These are phyloP conservation scores for Citrus cavaleriei DNA, from an alignment of 345 rosid species.

Conservation along the genomic window DNA sequence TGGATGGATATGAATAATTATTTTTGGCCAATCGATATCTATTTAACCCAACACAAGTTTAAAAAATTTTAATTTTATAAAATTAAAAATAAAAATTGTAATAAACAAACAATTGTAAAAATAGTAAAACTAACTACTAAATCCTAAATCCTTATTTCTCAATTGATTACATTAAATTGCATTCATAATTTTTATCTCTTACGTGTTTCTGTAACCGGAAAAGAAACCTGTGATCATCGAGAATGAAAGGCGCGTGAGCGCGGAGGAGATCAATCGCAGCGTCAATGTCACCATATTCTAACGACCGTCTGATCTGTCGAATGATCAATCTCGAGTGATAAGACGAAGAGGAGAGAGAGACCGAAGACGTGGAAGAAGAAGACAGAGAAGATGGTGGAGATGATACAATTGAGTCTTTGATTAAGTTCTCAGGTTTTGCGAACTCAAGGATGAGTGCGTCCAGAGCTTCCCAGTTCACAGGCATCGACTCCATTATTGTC, in stretches of 20 bases:
- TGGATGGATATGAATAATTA: no score
- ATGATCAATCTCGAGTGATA: slow-evolving; percentile 68
- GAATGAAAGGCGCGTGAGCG: slow-evolving; percentile 64
- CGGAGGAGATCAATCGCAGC: slow-evolving; percentile 59
- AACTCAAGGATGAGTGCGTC: slow-evolving; percentile 81
- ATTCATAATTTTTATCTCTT: neutral
- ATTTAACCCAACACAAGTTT: no score
- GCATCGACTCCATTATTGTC: slow-evolving; percentile 48
- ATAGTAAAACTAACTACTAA: no score
- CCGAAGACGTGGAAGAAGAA: slow-evolving; percentile 42
- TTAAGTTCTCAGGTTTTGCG: slow-evolving; percentile 72
- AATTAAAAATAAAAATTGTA: no score
- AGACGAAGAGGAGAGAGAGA: slow-evolving; percentile 58
- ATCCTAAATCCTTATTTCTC: neutral
- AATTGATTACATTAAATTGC: neutral
- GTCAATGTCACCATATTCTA: slow-evolving; percentile 76
- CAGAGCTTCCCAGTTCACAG: slow-evolving; percentile 90
- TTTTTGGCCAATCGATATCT: no score
- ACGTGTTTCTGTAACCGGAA: slow-evolving; percentile 94
- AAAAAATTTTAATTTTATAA: no score
- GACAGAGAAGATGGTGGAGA: slow-evolving; percentile 38
- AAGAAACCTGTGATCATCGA: slow-evolving; percentile 72
- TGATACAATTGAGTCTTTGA: slow-evolving; percentile 40
- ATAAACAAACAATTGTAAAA: no score
- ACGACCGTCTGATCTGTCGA: slow-evolving; percentile 62